These are phyloP conservation scores for Naegleria fowleri DNA, from an alignment of 208 protist species.

Conservation along the genomic window DNA sequence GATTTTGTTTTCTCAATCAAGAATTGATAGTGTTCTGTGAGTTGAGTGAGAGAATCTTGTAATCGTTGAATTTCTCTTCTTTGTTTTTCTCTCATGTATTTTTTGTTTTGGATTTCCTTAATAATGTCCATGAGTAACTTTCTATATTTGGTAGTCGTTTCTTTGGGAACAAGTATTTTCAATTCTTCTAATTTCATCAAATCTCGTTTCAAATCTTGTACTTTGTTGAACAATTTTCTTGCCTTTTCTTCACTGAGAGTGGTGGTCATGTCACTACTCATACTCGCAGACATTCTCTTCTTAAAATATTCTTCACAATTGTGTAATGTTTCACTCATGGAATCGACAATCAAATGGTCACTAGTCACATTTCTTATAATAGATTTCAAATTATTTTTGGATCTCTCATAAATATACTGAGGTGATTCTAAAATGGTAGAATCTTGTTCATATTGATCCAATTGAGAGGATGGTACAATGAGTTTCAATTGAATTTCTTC, in stretches of 20 bases:
- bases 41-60: conserved; percentile 38
- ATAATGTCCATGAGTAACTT: conserved; percentile 53
- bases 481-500: too few species aligned
- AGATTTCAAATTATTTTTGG: too few species aligned
- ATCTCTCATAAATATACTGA: too few species aligned
- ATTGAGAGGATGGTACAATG: too few species aligned
- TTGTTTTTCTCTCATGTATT: conserved; percentile 49
- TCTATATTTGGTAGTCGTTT: conserved; percentile 44
- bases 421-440: too few species aligned
- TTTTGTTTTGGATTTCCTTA: conserved; percentile 49
- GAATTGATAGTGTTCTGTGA: conserved; percentile 47
- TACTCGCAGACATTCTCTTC: too few species aligned
- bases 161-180: conserved; percentile 34
- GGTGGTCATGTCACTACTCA: conserved; percentile 40
- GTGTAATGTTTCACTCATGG: too few species aligned
- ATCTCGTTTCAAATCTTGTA: conserved; percentile 50
- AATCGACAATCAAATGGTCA: too few species aligned
- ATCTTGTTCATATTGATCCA: too few species aligned
- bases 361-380: too few species aligned
- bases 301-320: too few species aligned
- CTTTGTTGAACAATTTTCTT: conserved; percentile 48
- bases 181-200: not conserved
- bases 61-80: conserved; percentile 49
- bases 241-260: conserved; percentile 46
- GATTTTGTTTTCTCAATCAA: conserved; percentile 51